Evolutionary conservation across 305 asterid species (phyloP).

Genomic region (Fraxinus angustifolia): DNA sequence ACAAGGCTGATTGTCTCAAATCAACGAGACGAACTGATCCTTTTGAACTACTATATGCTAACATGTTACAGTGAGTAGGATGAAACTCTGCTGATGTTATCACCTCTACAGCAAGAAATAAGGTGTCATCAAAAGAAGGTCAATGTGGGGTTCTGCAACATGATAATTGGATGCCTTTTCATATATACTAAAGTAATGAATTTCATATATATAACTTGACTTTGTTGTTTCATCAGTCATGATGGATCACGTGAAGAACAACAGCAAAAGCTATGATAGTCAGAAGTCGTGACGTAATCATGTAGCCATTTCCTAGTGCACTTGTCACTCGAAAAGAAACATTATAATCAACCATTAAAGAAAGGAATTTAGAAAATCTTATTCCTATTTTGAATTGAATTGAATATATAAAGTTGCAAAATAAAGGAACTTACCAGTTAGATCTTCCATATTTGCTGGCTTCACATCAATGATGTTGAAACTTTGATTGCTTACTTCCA

Average conservation of each 20-base stretch:
- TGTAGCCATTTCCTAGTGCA: conserved; percentile 1
- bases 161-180: neutral
- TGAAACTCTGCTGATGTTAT: conserved; percentile 98
- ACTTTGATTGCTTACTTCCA: conserved; percentile 96
- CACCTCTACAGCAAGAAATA: conserved; percentile 72
- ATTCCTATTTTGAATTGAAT: neutral
- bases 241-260: conserved; percentile 1
- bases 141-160: neutral
- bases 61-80: conserved; percentile 87
- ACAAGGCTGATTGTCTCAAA: conserved; percentile 92
- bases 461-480: conserved; percentile 97
- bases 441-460: conserved; percentile 97
- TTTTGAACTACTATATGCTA: conserved; percentile 97
- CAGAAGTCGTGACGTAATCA: conserved; percentile 1
- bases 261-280: conserved; percentile 10
- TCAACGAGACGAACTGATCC: conserved; percentile 97
- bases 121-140: conserved; percentile 11
- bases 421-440: conserved; percentile 58
- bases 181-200: neutral
- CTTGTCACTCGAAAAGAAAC: neutral
- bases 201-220: conserved; percentile 11
- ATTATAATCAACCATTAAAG: conserved; percentile 1
- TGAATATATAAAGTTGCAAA: neutral
- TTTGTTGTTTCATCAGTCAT: neutral
- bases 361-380: neutral